Evolutionary conservation across 2,329 filamentous ascomycete species (phyloP), one percentile per base, ranked within the genome.

Genomic region (Colletotrichum lini): DNA sequence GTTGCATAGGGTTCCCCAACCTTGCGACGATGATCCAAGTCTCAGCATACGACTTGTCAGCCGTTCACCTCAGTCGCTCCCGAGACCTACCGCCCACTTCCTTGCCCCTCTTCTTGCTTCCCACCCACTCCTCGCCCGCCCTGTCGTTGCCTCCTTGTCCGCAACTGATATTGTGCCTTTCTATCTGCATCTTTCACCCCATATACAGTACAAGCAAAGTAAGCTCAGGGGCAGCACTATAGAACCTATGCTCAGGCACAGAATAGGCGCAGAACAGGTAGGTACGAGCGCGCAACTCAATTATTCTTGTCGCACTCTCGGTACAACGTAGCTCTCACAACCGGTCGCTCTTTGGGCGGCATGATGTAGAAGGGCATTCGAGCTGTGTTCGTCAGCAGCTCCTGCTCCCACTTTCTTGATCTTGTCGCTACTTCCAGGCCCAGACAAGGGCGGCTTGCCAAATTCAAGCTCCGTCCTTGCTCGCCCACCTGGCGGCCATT

Each of bases 391-490:
- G 60, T 54, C 60, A 53, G 66, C 45, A 62, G 13, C 54, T 30
- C 50, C 62, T 35, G 18, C 52, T 68, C 21, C 54, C 52, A 35
- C 45, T 23, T 50, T 57, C 45, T 62, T 38, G 57, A 44, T 67
- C 64, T 42, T n/a, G 44, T 68, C 30, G 57, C 53, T 58, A 60
- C 23, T 44, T 40, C 30, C 59, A 54, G 52, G 53, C 57, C 65
- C 65, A 71, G 53, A 56, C 54, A 56, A 62, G 67, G 58, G 54
- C 65, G 69, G 30, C 59, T 69, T 63, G 58, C 65, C 67, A 61
- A 53, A 69, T 59, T 59, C 69, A 72, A 72, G 69, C 69, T 72
- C 58, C 45, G 52, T 68, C 69, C 69, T 69, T 72, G 69, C 53
- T 72, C 69, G 26, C 21, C 58, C 59, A 64, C 65, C 65, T 64